A percentile compares a stretch with the other conserved stretches of the same genome.
Conservation (phyloP, 345 rosid species). For the Mercurialis annua region DNA sequence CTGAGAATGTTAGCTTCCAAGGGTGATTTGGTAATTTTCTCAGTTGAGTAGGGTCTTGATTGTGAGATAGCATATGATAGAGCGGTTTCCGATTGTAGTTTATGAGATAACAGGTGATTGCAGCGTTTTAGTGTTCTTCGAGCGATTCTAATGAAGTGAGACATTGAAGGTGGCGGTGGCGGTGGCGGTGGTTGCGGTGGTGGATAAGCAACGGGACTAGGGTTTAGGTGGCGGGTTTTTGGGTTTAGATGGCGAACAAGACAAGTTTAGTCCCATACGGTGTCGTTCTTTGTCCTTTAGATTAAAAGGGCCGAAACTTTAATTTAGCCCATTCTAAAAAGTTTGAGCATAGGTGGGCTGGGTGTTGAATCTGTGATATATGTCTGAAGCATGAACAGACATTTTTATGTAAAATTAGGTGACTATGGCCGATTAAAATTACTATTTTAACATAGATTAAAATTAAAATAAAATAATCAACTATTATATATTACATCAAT, state of each 20-base stretch:
- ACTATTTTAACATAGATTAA: no score
- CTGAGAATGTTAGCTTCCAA: constrained; percentile 62
- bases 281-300: no score
- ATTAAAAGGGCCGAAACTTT: no score
- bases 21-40: constrained; percentile 33
- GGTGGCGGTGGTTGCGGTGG: neutral
- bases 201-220: neutral
- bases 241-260: neutral
- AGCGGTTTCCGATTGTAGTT: neutral
- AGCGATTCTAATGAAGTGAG: constrained; percentile 7
- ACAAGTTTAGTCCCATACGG: no score
- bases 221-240: neutral
- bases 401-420: no score
- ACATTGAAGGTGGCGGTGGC: constrained; percentile 4
- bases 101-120: neutral
- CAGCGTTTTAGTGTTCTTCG: neutral
- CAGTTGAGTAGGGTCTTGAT: constrained; percentile 21
- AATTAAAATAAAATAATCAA: no score
- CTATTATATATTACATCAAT: no score
- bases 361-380: no score
- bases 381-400: no score
- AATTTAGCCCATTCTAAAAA: no score
- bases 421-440: no score
- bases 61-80: constrained; percentile 1
- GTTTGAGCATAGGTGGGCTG: no score